These are phyloP conservation scores for Aspergillus kassunensis DNA, from an alignment of 495 filamentous ascomycete species.

Conservation along the genomic window DNA sequence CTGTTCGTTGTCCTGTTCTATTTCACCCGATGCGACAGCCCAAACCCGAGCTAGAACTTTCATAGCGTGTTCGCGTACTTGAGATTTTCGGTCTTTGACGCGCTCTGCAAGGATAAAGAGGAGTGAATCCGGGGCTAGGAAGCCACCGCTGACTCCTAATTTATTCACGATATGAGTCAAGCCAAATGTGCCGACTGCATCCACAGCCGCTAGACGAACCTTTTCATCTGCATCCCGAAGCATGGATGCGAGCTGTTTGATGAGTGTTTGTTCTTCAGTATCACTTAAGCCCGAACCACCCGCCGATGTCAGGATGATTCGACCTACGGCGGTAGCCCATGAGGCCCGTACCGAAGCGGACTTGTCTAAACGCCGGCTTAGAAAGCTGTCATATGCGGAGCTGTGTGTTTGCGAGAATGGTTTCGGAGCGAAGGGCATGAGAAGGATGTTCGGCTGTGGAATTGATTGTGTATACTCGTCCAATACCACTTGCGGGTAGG, in stretches of 20 bases:
- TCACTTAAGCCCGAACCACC: conserved; percentile 79
- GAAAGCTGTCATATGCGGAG: conserved; percentile 73
- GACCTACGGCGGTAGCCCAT: conserved; percentile 80
- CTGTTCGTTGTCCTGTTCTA: conserved; percentile 75
- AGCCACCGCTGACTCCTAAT: conserved; percentile 67
- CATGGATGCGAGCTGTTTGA: conserved; percentile 71
- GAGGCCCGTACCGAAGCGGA: conserved; percentile 71
- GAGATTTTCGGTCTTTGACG: conserved; percentile 78
- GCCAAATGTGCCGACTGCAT: conserved; percentile 70
- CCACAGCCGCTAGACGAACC: conserved; percentile 82
- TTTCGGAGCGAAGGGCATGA: conserved; percentile 73
- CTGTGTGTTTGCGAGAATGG: conserved; percentile 78
- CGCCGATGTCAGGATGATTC: conserved; percentile 77
- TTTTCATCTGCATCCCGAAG: conserved; percentile 85
- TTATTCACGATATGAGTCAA: conserved; percentile 77
- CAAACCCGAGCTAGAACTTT: conserved; percentile 77
- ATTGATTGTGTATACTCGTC: conserved; percentile 50
- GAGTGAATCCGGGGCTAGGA: conserved; percentile 64
- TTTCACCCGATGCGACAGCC: conserved; percentile 84
- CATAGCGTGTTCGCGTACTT: conserved; percentile 82
- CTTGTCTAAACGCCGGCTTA: conserved; percentile 82
- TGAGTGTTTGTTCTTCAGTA: conserved; percentile 67
- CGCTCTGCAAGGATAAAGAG: conserved; percentile 80
- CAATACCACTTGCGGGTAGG: conserved; percentile 72
- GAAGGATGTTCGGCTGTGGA: conserved; percentile 60